A percentile compares a stretch with the other conserved stretches of the same genome.
These are phyloP conservation scores for Ambispora gerdemannii DNA, from an alignment of 192 early-diverging fungal species.

Conservation along the genomic window DNA sequence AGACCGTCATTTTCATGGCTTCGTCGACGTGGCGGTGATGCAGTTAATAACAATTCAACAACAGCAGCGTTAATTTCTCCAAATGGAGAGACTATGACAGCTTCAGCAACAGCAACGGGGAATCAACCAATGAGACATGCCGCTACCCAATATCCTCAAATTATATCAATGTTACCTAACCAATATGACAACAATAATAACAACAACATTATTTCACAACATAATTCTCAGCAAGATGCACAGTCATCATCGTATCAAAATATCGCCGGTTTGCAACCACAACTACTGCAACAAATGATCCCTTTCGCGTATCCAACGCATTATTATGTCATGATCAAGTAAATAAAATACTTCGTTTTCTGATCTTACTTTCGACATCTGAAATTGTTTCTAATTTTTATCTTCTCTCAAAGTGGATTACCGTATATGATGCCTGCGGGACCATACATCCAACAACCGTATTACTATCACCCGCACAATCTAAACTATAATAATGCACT, in stretches of 20 bases:
- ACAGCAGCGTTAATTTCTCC: not conserved
- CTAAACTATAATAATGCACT: conserved; percentile 7
- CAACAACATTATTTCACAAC: too few species aligned
- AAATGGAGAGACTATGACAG: not conserved
- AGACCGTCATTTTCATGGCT: not conserved
- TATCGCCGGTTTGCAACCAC: not conserved
- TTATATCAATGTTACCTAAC: too few species aligned
- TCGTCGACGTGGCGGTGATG: not conserved
- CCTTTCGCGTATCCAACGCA: not conserved
- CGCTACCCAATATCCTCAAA: not conserved
- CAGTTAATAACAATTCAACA: not conserved
- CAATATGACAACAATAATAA: not conserved
- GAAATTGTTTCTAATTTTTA: not conserved
- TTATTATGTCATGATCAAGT: conserved; percentile 32
- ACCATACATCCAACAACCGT: conserved; percentile 32
- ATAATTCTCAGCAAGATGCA: conserved; percentile 12
- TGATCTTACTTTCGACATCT: not conserved
- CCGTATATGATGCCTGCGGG: conserved; percentile 41
- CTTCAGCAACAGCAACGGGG: not conserved
- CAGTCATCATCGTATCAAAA: not conserved
- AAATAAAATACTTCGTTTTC: not conserved
- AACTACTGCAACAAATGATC: not conserved
- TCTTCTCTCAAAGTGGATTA: conserved; percentile 39
- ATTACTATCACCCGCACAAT: conserved; percentile 29
- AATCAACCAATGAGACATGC: not conserved